Evolutionary conservation across 2,329 filamentous ascomycete genomes (phyloP), one percentile per base, ranked within the genome.

Genomic region (Biscogniauxia mediterranea): DNA sequence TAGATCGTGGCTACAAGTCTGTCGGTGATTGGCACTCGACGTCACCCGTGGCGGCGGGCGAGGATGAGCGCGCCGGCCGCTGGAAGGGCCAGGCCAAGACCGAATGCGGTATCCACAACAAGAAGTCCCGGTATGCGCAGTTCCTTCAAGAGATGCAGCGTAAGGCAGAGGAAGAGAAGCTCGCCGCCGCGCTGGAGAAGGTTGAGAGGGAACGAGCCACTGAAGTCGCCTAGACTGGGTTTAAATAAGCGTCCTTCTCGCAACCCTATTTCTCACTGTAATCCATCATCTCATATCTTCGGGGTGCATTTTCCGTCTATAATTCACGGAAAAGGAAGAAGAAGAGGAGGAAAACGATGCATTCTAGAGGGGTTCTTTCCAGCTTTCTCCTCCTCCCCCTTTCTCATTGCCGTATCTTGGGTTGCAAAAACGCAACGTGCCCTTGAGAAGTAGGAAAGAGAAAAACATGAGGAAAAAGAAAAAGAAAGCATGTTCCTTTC

Each of bases 31-130:
- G 93, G 92, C 95, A 99, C 83, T 97, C 93, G 56, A 99, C 95
- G 3, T 89, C 87, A 69, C 93, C 95, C 13, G 93, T 98, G 63
- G 87, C 84, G 65, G 92, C 94, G 61, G 91, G 91, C 67, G 95
- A 99, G 79, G 95, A 98, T 72, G 95, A 99, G 85, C 89, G 95
- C 56, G 90, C 95, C 8, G 95, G 95, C 61, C 89, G 95, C 69
- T 99, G 95, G 95, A 97, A 97, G 85, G 95, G 95, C 64, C 90
- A 93, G 77, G 81, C 84, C 72, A 99, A 99, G 89, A 96, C 93
- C 17, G 95, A 99, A 81, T 99, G 95, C 77, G 95, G 95, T 54
- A 98, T 99, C 74, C 95, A 99, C 86, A 98, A 98, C 83, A 96
- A 95, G 79, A 89, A 93, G 77, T 96, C 92, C 61, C 89, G 93